These are phyloP conservation scores for Claviceps fusiformis DNA, from an alignment of 2,329 filamentous ascomycete genomes.

Conservation along the genomic window DNA sequence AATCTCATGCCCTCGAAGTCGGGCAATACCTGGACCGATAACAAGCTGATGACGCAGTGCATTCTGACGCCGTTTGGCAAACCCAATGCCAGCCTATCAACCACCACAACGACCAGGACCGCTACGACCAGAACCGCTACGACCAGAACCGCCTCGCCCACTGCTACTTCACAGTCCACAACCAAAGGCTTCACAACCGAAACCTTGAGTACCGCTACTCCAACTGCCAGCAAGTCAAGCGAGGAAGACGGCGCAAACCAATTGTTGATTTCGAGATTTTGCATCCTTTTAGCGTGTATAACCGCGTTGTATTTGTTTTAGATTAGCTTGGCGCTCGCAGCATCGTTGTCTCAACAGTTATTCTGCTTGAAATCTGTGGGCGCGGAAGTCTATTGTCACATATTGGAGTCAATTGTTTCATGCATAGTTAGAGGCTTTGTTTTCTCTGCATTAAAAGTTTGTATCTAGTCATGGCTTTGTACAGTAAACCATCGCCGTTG, in stretches of 20 bases:
- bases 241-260: not conserved
- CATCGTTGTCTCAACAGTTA: not conserved
- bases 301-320: not conserved
- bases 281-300: not conserved
- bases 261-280: not conserved
- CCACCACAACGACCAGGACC: not conserved
- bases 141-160: too few relatives aligned
- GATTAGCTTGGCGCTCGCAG: not conserved
- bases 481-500: too few relatives aligned
- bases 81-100: not conserved
- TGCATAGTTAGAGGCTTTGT: too few relatives aligned
- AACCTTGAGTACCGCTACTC: not conserved
- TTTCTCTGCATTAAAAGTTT: too few relatives aligned
- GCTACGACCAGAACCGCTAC: not conserved
- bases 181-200: not conserved
- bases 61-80: slow-evolving; percentile 22
- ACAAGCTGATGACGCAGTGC: slow-evolving; percentile 28
- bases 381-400: too few relatives aligned
- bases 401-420: too few relatives aligned
- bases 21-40: slow-evolving; percentile 19
- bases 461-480: too few relatives aligned
- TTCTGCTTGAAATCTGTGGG: too few relatives aligned
- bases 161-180: not conserved
- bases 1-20: slow-evolving; percentile 25
- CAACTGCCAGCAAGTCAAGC: not conserved